Evolutionary conservation across 2,329 filamentous ascomycete genomes (phyloP).

Genomic region (Claviceps arundinis): DNA sequence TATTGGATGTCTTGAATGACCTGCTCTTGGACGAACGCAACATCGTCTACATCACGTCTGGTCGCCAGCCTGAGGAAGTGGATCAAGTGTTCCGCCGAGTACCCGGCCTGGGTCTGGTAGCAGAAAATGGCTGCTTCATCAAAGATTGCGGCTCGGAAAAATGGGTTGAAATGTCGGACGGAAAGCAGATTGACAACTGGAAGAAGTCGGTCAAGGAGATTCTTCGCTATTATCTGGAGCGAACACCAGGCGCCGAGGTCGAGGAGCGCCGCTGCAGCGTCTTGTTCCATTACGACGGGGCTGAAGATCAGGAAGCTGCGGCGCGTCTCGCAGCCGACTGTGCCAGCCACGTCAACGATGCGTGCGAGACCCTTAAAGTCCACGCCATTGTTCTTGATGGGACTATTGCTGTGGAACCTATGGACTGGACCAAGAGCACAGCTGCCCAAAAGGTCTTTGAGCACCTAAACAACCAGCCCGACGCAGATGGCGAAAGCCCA

Average conservation of each 20-base stretch:
- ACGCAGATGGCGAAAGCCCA: slow-evolving; percentile 15
- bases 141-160: slow-evolving; percentile 52
- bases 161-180: slow-evolving; percentile 71
- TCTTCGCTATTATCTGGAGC: slow-evolving; percentile 78
- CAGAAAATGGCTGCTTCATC: slow-evolving; percentile 88
- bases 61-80: slow-evolving; percentile 74
- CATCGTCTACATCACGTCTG: slow-evolving; percentile 87
- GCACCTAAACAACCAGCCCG: slow-evolving; percentile 29
- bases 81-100: slow-evolving; percentile 76
- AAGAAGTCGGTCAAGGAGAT: slow-evolving; percentile 74
- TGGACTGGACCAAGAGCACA: slow-evolving; percentile 77
- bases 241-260: slow-evolving; percentile 75
- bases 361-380: slow-evolving; percentile 70
- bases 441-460: slow-evolving; percentile 65
- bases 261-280: slow-evolving; percentile 87
- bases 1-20: slow-evolving; percentile 71
- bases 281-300: slow-evolving; percentile 78
- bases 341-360: slow-evolving; percentile 89
- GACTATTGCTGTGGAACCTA: slow-evolving; percentile 70
- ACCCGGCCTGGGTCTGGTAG: slow-evolving; percentile 74
- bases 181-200: slow-evolving; percentile 59
- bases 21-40: slow-evolving; percentile 69
- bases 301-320: slow-evolving; percentile 63
- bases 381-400: slow-evolving; percentile 72
- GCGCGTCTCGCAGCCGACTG: slow-evolving; percentile 76